Evolutionary conservation across 179 eudicot genomes (phyloP), one percentile per base, ranked within the genome.

Genomic region (Spergularia azorica): DNA sequence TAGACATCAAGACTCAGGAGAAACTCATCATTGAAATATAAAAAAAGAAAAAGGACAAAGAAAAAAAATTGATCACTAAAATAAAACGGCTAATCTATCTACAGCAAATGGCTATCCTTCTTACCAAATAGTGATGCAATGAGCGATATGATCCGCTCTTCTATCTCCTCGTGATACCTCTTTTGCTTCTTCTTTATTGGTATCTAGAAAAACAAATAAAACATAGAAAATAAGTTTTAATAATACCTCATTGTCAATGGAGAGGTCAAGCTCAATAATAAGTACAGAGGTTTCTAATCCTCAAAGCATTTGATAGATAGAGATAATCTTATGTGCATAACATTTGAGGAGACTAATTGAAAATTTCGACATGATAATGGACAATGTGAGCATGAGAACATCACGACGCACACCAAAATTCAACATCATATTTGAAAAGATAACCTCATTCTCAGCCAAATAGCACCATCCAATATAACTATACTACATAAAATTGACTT

Each of bases 51-150:
- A 36, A 36, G 2, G 39, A 3, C 39, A 2, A 36, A 36, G 39
- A 36, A 36, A 36, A 26, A 4, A 36, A 36, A 36, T 36, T 72
- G 18, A 72, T 55, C 11, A 14, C 12, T 17, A 51, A 36, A 43
- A 74, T 55, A 12, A 14, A 77, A 15, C 4, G 54, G 39, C 0
- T 71, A 3, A 50, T 63, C 20, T 10, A 74, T 21, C 59, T 54
- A 36, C 50, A 17, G 55, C 54, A 83, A 65, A 74, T 62, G 20
- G 77, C 67, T 80, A 43, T 84, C 65, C 76, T 68, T 80, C 97
- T 87, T 86, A 95, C 99, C 99, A 89, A 95, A 94, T 83, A 95
- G 84, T 55, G 99, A 93, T n/a, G 99, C 92, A 81, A 95, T 85
- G 50, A 95, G 84, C 11, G 98, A 95, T 77, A 95, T 80, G 68